Evolutionary conservation across 1,139 yeast species (phyloP).

Genomic region (Scheffersomyces insectosa): DNA sequence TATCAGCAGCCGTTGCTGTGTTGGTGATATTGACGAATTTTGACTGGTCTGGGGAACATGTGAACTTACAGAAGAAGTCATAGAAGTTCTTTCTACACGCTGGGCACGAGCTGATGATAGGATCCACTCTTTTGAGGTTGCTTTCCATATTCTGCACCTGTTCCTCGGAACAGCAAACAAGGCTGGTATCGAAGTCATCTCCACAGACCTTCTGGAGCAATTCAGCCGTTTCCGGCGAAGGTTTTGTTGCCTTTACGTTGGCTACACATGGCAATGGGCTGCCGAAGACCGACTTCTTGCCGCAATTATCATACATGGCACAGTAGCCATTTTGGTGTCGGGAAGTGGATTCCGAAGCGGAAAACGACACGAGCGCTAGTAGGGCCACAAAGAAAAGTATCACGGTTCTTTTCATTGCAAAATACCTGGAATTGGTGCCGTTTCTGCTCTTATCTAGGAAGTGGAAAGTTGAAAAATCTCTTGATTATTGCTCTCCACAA

Average conservation of each 20-base stretch:
- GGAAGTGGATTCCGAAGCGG: neutral
- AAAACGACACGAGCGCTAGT: conserved; percentile 1
- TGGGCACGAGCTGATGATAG: conserved; percentile 87
- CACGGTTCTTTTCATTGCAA: neutral
- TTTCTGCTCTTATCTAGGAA: no score
- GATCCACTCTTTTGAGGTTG: conserved; percentile 73
- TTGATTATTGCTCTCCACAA: no score
- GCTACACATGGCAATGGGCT: conserved; percentile 76
- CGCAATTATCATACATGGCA: conserved; percentile 68
- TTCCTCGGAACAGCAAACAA: conserved; percentile 42
- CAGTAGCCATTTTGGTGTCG: conserved; percentile 43
- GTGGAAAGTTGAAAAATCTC: no score
- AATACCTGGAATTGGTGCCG: no score
- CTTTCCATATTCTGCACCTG: conserved; percentile 37
- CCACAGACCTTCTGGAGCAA: conserved; percentile 71
- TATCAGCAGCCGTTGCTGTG: conserved; percentile 50
- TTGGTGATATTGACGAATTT: conserved; percentile 67
- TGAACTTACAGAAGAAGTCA: conserved; percentile 82
- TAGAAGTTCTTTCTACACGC: conserved; percentile 88
- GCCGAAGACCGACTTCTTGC: conserved; percentile 80
- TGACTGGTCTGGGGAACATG: conserved; percentile 87
- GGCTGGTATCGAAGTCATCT: conserved; percentile 46
- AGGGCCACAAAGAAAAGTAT: neutral
- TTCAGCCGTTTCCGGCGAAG: conserved; percentile 32
- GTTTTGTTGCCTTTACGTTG: conserved; percentile 41